Percentiles rank a stretch among this genome's conserved stretches.
phyloP scores from a whole-genome alignment of 208 protist species.

The Trypanosomatidae sp. region DNA sequence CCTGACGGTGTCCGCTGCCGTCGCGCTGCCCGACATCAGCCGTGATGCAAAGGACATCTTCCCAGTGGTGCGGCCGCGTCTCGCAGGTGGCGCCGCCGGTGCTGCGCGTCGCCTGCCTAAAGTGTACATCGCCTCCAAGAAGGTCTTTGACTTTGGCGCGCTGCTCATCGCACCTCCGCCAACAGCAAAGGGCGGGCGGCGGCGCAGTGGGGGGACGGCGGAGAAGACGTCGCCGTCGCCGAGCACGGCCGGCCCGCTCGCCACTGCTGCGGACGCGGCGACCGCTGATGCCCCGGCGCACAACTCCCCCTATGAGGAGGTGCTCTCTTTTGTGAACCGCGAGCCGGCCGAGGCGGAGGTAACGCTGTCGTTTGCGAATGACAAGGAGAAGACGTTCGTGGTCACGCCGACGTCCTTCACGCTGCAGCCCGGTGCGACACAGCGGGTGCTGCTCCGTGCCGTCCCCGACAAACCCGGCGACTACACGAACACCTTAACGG shows the following conservation, averaged over 20 bases:
- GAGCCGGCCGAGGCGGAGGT: conserved; percentile 77
- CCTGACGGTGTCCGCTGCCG: conserved; percentile 45
- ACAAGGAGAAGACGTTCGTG: conserved; percentile 85
- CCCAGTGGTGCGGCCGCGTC: conserved; percentile 35
- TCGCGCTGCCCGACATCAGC: conserved; percentile 83
- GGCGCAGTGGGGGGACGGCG: conserved; percentile 23
- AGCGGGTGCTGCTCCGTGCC: conserved; percentile 81
- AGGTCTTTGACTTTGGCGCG: conserved; percentile 94
- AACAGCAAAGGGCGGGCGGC: conserved; percentile 28
- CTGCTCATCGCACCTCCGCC: conserved; percentile 77
- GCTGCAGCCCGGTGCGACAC: conserved; percentile 80
- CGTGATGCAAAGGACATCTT: conserved; percentile 90
- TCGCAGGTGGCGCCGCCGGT: background rate
- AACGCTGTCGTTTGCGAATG: conserved; percentile 70
- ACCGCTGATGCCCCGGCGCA: background rate
- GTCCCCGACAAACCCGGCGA: conserved; percentile 82
- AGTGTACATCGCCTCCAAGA: conserved; percentile 63
- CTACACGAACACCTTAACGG: conserved; percentile 81
- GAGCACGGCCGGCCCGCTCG: background rate
- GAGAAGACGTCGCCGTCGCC: background rate
- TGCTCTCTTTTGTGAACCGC: conserved; percentile 90
- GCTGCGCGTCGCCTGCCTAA: conserved; percentile 31
- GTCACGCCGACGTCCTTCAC: conserved; percentile 72
- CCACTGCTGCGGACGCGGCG: background rate
- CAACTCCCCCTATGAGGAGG: conserved; percentile 40